Evolutionary conservation across 129 eudicot genomes (phyloP), one percentile per base, ranked within the genome.

Genomic region (Kitagawia praeruptora): DNA sequence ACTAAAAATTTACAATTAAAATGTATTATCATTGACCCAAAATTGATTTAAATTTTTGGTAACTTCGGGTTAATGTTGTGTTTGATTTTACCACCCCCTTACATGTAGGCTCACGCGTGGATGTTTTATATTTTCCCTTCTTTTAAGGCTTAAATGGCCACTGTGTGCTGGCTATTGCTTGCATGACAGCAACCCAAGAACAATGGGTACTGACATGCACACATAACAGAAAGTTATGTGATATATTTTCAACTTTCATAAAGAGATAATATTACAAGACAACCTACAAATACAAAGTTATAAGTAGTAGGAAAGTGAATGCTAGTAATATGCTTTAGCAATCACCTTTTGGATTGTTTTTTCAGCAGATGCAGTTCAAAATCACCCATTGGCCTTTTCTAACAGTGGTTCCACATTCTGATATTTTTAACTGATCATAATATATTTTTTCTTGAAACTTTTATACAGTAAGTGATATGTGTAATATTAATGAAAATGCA

Each of bases 401-500:
- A 70, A 39, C n/a, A 70, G 39, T 12, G 45, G 13, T 70, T 34
- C 27, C 19, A 38, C 75, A 46, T 11, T 1, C 11, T 67, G 21
- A 71, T 40, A 4, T 11, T 9, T 71, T 71, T 21, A 71, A 71
- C 16, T 38, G 31, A 40, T 21, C 13, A 7, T 71, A 0, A 18
- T 18, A 7, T 71, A 15, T 21, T 70, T 75, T 75, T 75, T 31
- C 40, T 42, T 48, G 1, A 64, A 70, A 73, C 44, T 25, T n/a
- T 63, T 28, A 28, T 64, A 10, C 71, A 67, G 19, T 6, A 27
- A 67, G 72, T 28, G 39, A 66, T 66, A 31, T 27, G 31, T 10
- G 21, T 78, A 37, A 45, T 45, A 14, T 18, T 75, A 16, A 15
- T 77, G 21, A 69, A 75, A 77, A 49, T 84, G 71, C 85, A 91